Base-by-base conservation (phyloP, 495 filamentous ascomycete species). In the Neurospora sp. region DNA sequence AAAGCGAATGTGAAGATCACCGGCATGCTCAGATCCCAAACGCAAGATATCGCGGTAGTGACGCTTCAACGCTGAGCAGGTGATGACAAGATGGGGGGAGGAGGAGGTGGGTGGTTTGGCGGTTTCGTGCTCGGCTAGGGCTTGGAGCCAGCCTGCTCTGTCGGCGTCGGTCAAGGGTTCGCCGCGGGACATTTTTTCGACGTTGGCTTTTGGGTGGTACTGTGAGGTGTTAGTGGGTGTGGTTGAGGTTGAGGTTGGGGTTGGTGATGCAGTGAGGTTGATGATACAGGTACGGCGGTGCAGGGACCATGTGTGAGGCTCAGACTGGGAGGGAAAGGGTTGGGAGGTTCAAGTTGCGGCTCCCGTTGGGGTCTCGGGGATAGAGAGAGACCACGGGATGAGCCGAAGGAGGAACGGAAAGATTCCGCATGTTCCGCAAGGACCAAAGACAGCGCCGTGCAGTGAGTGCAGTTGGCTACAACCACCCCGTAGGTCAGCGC, bases 121-220 rank as follows among this genome's bases (percentile, higher is more conserved):
- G 8, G 70, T 71, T 47, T 76, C 75, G 69, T 76, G 73, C 38
- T 74, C 70, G 27, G 68, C 53, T 8, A 80, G 74, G 12, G 73
- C 74, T 31, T 74, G 69, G 0, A 80, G 76, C 78, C 78, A 80
- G 35, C 76, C 78, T 4, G 65, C 71, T 65, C 78, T 74, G 72
- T 80, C 78, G 7, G 38, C 27, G 69, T 79, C 77, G 5, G 72
- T 78, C 0, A 80, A 45, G 8, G 77, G 76, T 12, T 74, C 31
- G 65, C 73, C 73, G 71, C 27, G 70, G 22, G 68, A 35, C 77
- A 80, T 77, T 72, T 80, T 80, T 8, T 73, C 70, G 70, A 78
- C 72, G 59, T 76, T 78, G 59, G 76, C 73, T 35, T 71, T 45
- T 22, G 78, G 76, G 73, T 80, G 78, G 74, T 73, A 79, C 78